Evolutionary conservation across 495 filamentous ascomycete genomes (phyloP).

Genomic region (Penicillium cinerascens): DNA sequence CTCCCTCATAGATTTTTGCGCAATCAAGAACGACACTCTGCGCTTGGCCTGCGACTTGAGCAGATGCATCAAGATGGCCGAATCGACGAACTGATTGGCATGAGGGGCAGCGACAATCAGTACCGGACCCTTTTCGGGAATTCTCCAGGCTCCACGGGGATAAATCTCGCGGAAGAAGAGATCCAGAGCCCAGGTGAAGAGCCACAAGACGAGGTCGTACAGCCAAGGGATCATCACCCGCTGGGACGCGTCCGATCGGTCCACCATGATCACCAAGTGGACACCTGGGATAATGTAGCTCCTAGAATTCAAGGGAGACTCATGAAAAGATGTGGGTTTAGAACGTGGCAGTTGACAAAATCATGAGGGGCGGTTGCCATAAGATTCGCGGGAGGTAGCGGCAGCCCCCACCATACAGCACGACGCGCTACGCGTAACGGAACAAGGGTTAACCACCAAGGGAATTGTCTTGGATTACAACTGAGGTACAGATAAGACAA

Average conservation of each 20-base stretch:
- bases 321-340: background rate
- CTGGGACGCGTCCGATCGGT: no score
- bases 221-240: constrained; percentile 60
- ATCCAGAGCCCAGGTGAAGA: constrained; percentile 76
- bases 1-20: constrained; percentile 84
- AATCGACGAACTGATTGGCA: constrained; percentile 97
- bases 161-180: constrained; percentile 98
- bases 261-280: constrained; percentile 21
- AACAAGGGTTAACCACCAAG: no score
- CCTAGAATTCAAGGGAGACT: no score
- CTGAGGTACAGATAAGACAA: no score
- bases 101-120: constrained; percentile 96
- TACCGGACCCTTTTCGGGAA: constrained; percentile 78
- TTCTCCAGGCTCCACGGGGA: constrained; percentile 85
- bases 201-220: constrained; percentile 79
- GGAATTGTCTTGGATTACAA: no score
- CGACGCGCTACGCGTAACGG: no score
- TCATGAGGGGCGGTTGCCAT: no score
- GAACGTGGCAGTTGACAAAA: no score
- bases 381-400: no score
- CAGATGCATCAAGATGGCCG: constrained; percentile 83
- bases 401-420: no score
- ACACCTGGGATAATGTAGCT: no score
- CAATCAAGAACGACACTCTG: constrained; percentile 84
- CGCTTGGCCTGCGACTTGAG: constrained; percentile 78